Conservation (phyloP, 305 asterid genomes). For the Fraxinus greggii region DNA sequence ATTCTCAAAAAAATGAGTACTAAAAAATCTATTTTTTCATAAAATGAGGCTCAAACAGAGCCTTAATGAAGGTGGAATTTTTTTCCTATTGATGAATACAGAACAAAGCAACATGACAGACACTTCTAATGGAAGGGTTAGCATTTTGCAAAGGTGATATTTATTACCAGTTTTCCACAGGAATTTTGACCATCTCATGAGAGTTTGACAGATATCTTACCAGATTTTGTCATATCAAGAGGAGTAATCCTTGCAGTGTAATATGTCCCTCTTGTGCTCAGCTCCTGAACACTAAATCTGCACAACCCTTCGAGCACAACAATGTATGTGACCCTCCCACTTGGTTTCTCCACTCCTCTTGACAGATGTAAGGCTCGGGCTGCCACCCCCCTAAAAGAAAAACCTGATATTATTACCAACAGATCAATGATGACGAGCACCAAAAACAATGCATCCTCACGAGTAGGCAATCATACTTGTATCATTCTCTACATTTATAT, state of each 20-base stretch:
- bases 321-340: conserved; percentile 95
- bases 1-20: too few species aligned
- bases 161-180: background rate
- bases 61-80: too few species aligned
- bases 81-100: background rate
- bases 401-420: conserved; percentile 24
- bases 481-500: background rate
- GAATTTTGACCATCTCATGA: background rate
- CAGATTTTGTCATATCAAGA: conserved; percentile 82
- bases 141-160: background rate
- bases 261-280: conserved; percentile 93
- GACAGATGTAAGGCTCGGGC: conserved; percentile 98
- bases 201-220: conserved; percentile 38
- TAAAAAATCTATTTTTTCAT: too few species aligned
- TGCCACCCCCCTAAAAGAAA: conserved; percentile 61
- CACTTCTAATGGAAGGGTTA: background rate
- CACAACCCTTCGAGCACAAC: conserved; percentile 98
- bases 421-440: conserved; percentile 18
- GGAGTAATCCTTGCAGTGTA: conserved; percentile 92
- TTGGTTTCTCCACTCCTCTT: conserved; percentile 98
- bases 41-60: too few species aligned
- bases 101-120: background rate
- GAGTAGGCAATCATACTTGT: background rate
- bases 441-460: conserved; percentile 20
- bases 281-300: conserved; percentile 95